phyloP scores from a whole-genome alignment of 2,329 filamentous ascomycete genomes.

The Calonectria pauciramosa region DNA sequence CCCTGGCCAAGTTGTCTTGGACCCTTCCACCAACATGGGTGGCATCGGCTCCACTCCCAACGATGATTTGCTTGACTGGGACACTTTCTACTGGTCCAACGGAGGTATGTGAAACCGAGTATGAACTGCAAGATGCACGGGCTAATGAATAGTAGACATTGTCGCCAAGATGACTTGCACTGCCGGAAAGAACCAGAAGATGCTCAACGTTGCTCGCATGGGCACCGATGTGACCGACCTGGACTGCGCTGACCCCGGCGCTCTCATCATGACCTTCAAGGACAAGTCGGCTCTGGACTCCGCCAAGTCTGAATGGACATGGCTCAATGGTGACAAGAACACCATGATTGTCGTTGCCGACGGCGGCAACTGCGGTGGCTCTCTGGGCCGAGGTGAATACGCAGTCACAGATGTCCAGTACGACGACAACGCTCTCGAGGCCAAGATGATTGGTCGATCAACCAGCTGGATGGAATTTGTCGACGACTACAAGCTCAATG shows the following conservation, averaged over 20 bases:
- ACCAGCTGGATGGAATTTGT: not conserved
- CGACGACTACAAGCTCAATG: not conserved
- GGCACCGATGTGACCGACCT: not conserved
- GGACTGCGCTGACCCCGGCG: not conserved
- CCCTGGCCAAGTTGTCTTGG: not conserved
- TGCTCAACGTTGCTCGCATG: constrained; percentile 15
- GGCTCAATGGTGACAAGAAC: not conserved
- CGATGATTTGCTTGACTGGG: not conserved
- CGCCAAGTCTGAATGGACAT: not conserved
- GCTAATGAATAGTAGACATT: not conserved
- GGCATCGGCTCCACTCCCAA: not conserved
- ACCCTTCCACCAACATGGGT: not conserved
- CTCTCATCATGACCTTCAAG: constrained; percentile 2
- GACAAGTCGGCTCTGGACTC: not conserved
- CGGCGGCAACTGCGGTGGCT: not conserved
- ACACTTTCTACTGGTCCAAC: not conserved
- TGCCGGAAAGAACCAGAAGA: constrained; percentile 3
- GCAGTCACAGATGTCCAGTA: not conserved
- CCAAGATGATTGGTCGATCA: not conserved
- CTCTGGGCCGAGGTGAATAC: not conserved
- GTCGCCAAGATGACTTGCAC: constrained; percentile 1
- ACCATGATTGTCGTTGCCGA: not conserved
- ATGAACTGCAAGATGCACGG: not conserved
- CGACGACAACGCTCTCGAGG: not conserved
- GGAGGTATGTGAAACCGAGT: not conserved